phyloP scores from a whole-genome alignment of 805 yeast species.

The Tetrapisispora pingtungensis region DNA sequence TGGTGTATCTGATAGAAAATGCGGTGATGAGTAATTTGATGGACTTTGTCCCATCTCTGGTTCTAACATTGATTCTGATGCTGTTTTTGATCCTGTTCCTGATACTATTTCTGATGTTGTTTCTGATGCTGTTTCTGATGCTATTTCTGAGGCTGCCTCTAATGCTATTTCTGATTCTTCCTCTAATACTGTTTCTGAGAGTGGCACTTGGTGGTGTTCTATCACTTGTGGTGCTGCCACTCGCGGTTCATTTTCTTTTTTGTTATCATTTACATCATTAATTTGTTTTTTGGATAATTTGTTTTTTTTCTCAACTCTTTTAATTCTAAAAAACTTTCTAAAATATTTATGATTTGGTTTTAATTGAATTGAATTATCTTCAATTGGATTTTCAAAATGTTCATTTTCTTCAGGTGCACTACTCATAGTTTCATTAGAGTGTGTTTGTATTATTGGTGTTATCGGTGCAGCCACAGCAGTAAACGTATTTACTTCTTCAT shows the following conservation, averaged over 20 bases:
- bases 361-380: not conserved
- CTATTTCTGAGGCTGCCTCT: too few relatives aligned
- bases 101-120: too few relatives aligned
- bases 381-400: not conserved
- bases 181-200: too few relatives aligned
- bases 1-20: too few relatives aligned
- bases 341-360: not conserved
- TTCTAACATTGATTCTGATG: too few relatives aligned
- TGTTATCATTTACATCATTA: not conserved
- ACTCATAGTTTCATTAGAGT: not conserved
- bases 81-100: too few relatives aligned
- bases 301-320: not conserved
- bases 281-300: not conserved
- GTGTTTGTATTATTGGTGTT: not conserved
- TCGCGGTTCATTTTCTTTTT: not conserved
- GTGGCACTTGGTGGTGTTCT: too few relatives aligned
- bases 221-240: too few relatives aligned
- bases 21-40: too few relatives aligned
- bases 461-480: not conserved
- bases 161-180: too few relatives aligned
- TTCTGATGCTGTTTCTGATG: too few relatives aligned
- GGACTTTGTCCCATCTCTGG: too few relatives aligned
- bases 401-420: not conserved
- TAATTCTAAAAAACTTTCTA: not conserved
- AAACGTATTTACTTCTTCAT: not conserved